A percentile compares a stretch with the other conserved stretches of the same genome.
These are phyloP conservation scores for Cladosporium sp. DNA, from an alignment of 2,329 filamentous ascomycete species.

Conservation along the genomic window DNA sequence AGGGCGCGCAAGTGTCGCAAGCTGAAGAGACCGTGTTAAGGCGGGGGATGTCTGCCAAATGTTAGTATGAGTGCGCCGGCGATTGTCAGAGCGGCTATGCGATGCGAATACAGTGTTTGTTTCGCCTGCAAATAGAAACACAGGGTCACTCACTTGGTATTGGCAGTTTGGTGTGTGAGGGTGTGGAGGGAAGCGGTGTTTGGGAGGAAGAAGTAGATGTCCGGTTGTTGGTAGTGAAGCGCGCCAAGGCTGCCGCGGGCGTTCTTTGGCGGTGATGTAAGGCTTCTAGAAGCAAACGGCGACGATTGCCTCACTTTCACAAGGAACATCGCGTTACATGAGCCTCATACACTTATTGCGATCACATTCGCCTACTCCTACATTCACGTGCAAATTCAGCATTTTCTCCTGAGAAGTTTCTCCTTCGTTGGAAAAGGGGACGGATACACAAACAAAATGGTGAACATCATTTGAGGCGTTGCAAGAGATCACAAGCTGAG, in stretches of 20 bases:
- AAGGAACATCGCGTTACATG: background rate
- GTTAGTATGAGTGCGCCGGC: background rate
- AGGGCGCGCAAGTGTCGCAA: background rate
- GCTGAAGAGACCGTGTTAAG: background rate
- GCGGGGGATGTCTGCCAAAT: background rate
- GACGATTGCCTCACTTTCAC: background rate
- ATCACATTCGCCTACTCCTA: background rate
- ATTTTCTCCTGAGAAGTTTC: background rate
- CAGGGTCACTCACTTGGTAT: background rate
- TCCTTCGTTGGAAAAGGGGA: background rate
- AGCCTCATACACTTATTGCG: background rate
- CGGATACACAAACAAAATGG: background rate
- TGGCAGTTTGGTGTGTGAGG: background rate
- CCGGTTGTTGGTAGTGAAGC: background rate
- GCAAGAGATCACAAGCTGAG: background rate
- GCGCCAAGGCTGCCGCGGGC: slow-evolving; percentile 6
- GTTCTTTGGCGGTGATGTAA: slow-evolving; percentile 8
- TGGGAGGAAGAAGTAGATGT: background rate
- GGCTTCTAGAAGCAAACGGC: background rate
- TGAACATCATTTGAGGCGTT: background rate
- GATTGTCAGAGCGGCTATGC: background rate
- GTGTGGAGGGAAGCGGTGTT: background rate
- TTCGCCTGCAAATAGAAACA: background rate
- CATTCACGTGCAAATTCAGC: background rate
- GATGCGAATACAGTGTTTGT: background rate